Evolutionary conservation across 768 basidiomycete genomes (phyloP).

Genomic region (Aureoboletus auriporus): DNA sequence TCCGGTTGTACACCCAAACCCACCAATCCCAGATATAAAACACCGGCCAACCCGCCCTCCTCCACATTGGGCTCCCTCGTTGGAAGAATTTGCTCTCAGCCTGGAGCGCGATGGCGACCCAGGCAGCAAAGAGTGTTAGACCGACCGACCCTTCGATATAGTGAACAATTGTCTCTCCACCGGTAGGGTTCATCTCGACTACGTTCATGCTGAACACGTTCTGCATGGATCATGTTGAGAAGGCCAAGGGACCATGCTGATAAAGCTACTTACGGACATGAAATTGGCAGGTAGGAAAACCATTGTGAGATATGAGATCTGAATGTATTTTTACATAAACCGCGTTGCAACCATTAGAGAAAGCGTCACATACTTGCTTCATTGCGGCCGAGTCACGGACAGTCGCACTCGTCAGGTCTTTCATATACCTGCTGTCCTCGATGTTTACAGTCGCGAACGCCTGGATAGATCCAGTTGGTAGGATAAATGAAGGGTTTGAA

Average conservation of each 20-base stretch:
- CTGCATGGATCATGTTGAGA: conserved; percentile 26
- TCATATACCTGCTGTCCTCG: conserved; percentile 49
- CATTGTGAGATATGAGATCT: conserved; percentile 53
- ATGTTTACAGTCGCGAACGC: conserved; percentile 61
- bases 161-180: conserved; percentile 30
- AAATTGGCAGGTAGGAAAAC: conserved; percentile 57
- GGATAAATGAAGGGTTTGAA: not conserved
- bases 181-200: conserved; percentile 33
- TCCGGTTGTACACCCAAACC: not conserved
- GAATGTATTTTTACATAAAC: too few species aligned
- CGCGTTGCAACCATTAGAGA: conserved; percentile 21
- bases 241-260: not conserved
- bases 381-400: conserved; percentile 40
- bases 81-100: conserved; percentile 22
- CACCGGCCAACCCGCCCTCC: conserved; percentile 21
- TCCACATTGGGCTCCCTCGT: conserved; percentile 9
- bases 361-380: conserved; percentile 25
- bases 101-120: conserved; percentile 54
- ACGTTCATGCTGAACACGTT: conserved; percentile 57
- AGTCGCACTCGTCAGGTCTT: conserved; percentile 44
- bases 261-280: conserved; percentile 21
- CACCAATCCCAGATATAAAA: conserved; percentile 1
- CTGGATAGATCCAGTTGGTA: conserved; percentile 24
- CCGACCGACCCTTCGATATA: conserved; percentile 40
- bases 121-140: conserved; percentile 48